These are phyloP conservation scores for Fusarium veterinarium DNA, from an alignment of 2,329 filamentous ascomycete genomes.

Conservation along the genomic window DNA sequence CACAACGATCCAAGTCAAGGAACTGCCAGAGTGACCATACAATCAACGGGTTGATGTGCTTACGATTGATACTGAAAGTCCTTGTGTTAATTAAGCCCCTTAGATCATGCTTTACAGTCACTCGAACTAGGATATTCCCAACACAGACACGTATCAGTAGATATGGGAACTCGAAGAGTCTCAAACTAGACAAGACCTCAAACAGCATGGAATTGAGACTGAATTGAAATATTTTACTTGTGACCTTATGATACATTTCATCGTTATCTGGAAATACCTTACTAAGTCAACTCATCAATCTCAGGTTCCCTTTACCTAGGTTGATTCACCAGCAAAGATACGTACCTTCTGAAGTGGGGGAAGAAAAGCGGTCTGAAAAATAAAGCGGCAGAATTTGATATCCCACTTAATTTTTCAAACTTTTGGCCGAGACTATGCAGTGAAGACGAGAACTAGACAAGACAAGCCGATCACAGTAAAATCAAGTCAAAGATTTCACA, in stretches of 20 bases:
- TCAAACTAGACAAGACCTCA: not conserved
- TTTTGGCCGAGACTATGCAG: slow-evolving; percentile 26
- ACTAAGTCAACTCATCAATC: not conserved
- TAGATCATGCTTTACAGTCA: not conserved
- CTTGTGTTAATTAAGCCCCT: not conserved
- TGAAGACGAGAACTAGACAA: slow-evolving; percentile 16
- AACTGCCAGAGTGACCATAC: not conserved
- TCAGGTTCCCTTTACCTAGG: not conserved
- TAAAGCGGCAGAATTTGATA: slow-evolving; percentile 51
- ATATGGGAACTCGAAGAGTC: not conserved
- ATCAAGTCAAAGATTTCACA: slow-evolving; percentile 36
- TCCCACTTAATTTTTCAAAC: slow-evolving; percentile 54
- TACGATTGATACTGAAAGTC: not conserved
- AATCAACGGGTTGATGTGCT: not conserved
- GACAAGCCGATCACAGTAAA: slow-evolving; percentile 25
- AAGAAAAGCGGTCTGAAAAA: slow-evolving; percentile 48
- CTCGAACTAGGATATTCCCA: not conserved
- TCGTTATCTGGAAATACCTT: not conserved
- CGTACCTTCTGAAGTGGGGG: slow-evolving; percentile 35
- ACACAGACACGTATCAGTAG: not conserved
- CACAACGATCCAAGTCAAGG: not conserved
- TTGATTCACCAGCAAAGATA: not conserved
- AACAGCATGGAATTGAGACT: too few species aligned
- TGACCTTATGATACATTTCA: not conserved
- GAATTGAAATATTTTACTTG: not conserved